Percentiles rank a stretch among this genome's conserved stretches.
Evolutionary conservation across 2,329 filamentous ascomycete species (phyloP).

Genomic region (Hysterium pulicare): DNA sequence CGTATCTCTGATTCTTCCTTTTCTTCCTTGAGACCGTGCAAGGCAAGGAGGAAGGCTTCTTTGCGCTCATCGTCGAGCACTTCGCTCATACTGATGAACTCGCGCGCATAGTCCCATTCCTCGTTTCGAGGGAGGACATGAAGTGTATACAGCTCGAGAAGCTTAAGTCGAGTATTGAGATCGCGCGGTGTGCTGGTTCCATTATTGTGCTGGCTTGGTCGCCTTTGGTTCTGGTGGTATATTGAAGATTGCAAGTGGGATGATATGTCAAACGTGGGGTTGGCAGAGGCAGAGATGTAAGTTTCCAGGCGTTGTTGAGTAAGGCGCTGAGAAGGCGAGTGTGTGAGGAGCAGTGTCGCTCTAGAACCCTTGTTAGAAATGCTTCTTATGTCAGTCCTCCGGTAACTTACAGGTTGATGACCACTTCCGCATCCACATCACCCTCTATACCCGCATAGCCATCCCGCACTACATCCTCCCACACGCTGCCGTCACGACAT

Average conservation of each 20-base stretch:
- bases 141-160: conserved; percentile 91
- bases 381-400: background rate
- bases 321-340: conserved; percentile 75
- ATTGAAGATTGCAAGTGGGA: conserved; percentile 55
- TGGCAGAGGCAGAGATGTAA: conserved; percentile 75
- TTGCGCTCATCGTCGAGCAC: conserved; percentile 88
- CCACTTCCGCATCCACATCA: conserved; percentile 90
- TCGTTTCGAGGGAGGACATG: conserved; percentile 91
- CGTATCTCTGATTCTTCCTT: conserved; percentile 67
- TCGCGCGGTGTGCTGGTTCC: conserved; percentile 82
- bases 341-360: conserved; percentile 84
- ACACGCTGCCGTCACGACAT: conserved; percentile 85
- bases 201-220: conserved; percentile 40
- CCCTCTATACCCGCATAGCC: conserved; percentile 87
- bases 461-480: conserved; percentile 85
- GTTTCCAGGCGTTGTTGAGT: conserved; percentile 87
- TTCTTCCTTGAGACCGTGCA: conserved; percentile 81
- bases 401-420: conserved; percentile 75
- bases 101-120: conserved; percentile 92
- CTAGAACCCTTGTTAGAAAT: conserved; percentile 45
- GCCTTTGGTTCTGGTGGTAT: conserved; percentile 24
- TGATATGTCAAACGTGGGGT: conserved; percentile 69
- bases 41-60: conserved; percentile 81
- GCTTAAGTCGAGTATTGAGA: conserved; percentile 79
- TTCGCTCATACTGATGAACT: conserved; percentile 83